phyloP scores from a whole-genome alignment of 768 basidiomycete genomes.

The Paxillus involutus region DNA sequence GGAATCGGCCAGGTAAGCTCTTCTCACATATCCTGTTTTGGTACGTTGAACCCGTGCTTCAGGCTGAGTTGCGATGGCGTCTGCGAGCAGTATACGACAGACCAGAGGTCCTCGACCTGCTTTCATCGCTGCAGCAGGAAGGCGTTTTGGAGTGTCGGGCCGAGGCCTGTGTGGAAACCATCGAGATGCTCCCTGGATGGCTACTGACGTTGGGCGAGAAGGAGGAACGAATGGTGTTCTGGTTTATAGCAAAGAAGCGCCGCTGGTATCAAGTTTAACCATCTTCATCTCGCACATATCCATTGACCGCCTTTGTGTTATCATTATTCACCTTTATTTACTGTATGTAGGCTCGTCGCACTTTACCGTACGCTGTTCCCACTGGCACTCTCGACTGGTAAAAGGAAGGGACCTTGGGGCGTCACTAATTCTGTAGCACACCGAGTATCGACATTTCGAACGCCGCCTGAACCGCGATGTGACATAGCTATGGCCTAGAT shows the following conservation, averaged over 20 bases:
- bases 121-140: conserved; percentile 53
- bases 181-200: conserved; percentile 22
- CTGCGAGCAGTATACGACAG: conserved; percentile 72
- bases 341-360: not conserved
- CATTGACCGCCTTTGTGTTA: conserved; percentile 5
- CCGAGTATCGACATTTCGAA: too few species aligned
- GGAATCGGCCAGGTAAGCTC: conserved; percentile 68
- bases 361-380: too few species aligned
- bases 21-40: not conserved
- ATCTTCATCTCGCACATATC: not conserved
- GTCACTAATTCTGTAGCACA: too few species aligned
- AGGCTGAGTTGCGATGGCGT: conserved; percentile 74
- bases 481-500: too few species aligned
- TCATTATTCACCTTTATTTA: conserved; percentile 18
- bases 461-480: too few species aligned
- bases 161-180: conserved; percentile 4
- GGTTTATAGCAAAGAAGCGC: conserved; percentile 54
- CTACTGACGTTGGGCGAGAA: conserved; percentile 45
- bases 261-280: conserved; percentile 66
- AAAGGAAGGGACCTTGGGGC: too few species aligned
- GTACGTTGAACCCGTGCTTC: conserved; percentile 5
- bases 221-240: conserved; percentile 52
- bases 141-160: conserved; percentile 40
- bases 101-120: conserved; percentile 67
- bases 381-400: too few species aligned